phyloP scores from a whole-genome alignment of 1,139 yeast genomes.

The Yamadazyma triangularis region DNA sequence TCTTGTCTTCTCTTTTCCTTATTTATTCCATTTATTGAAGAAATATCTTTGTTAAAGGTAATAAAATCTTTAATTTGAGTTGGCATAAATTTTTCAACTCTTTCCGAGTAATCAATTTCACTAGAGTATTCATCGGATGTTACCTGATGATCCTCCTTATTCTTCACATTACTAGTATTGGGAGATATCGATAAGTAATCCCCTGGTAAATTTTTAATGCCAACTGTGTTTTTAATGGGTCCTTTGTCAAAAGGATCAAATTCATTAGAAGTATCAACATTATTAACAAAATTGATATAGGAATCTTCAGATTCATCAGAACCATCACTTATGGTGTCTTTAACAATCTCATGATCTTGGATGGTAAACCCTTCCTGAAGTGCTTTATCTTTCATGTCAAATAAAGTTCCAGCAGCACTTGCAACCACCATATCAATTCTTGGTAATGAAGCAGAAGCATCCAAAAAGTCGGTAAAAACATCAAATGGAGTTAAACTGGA shows the following conservation, averaged over 20 bases:
- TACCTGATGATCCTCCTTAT: conserved; percentile 5
- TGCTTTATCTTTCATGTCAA: conserved; percentile 35
- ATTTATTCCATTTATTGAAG: conserved; percentile 20
- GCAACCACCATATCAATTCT: conserved; percentile 46
- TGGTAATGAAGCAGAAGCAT: conserved; percentile 36
- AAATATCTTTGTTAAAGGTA: conserved; percentile 16
- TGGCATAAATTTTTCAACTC: background rate
- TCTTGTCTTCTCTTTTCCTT: conserved; percentile 23
- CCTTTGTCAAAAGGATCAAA: conserved; percentile 2
- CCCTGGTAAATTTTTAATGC: background rate
- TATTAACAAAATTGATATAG: background rate
- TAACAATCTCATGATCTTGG: conserved; percentile 11
- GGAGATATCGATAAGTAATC: conserved; percentile 4
- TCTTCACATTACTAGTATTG: conserved; percentile 11
- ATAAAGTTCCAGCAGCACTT: conserved; percentile 45
- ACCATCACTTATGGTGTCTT: conserved; percentile 2
- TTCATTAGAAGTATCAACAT: conserved; percentile 1
- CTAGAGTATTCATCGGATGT: conserved; percentile 1
- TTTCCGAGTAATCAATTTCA: background rate
- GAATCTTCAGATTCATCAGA: background rate
- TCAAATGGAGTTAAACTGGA: conserved; percentile 34
- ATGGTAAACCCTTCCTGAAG: conserved; percentile 28
- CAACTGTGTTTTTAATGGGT: conserved; percentile 2
- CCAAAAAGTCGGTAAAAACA: conserved; percentile 32
- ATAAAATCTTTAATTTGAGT: background rate